Base-by-base conservation (phyloP, 2,329 filamentous ascomycete species). In the Xylaria sp. region DNA sequence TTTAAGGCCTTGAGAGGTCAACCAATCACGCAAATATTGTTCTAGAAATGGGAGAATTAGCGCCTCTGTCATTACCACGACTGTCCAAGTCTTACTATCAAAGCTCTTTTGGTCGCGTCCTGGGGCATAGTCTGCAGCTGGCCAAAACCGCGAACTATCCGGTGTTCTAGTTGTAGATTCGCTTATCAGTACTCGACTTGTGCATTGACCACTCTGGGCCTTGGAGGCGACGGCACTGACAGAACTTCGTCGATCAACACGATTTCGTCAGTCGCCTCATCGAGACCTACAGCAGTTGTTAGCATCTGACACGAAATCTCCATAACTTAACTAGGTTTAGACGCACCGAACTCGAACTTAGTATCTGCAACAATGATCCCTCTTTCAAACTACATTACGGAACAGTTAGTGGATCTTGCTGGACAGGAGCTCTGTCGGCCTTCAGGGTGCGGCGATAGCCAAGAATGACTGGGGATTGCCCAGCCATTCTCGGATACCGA, bases 231-330 rank as follows among this genome's bases (percentile, higher is more conserved):
- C 7, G 40, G 21, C 31, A 66, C 63, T 66, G 3, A 66, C 64
- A 96, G 79, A 21, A 96, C 91, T 79, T 96, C 92, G 72, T 96
- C 92, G 4, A 93, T 87, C 53, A 94, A 81, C 35, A 93, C 85
- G 7, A 95, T 83, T 70, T 90, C 85, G 63, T 86, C 83, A 1
- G 85, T 87, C 58, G 78, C 82, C 64, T 85, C 81, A 67, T 90
- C 87, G 17, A 91, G 79, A 1, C 63, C 63, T 66, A 19, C 13
- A 43, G 7, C 4, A 1, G n/a, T 7, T 40, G 15, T 65, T 58
- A 65, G 60, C 11, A 48, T 29, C 21, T 38, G 7, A 4, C n/a
- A 9, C 8, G 13, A 37, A 17, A 46, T 6, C 19, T n/a, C 2
- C 17, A 4, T 27, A 35, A 29, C n/a, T 35, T 13, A 10, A 5